phyloP scores from a whole-genome alignment of 2,329 filamentous ascomycete genomes.

The Dactylella cylindrospora region DNA sequence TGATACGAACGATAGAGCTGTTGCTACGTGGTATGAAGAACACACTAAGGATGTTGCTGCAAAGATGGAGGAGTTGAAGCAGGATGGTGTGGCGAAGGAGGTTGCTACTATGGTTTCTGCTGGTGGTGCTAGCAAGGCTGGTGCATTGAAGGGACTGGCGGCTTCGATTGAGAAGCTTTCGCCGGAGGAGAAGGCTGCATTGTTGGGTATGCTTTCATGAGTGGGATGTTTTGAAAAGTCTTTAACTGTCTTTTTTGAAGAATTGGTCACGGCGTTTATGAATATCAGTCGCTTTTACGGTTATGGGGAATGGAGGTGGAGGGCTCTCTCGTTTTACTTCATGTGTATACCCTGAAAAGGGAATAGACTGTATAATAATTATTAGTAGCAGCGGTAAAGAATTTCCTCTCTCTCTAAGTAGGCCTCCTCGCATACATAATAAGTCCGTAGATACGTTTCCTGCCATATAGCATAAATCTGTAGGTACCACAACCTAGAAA shows the following conservation, averaged over 20 bases:
- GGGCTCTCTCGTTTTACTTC: background rate
- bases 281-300: no score
- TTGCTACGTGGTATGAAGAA: constrained; percentile 94
- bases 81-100: constrained; percentile 69
- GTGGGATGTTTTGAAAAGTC: no score
- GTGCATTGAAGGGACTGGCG: constrained; percentile 79
- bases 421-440: no score
- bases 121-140: constrained; percentile 60
- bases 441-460: no score
- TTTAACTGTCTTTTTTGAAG: no score
- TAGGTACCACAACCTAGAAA: no score
- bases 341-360: background rate
- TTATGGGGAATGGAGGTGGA: no score
- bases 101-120: constrained; percentile 68
- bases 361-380: background rate
- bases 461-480: no score
- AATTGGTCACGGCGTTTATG: no score
- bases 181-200: constrained; percentile 80
- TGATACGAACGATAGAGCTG: constrained; percentile 74
- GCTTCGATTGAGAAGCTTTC: constrained; percentile 84
- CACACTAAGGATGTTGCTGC: constrained; percentile 79
- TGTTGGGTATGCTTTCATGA: constrained; percentile 59
- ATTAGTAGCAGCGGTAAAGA: constrained; percentile 7
- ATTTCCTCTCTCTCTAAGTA: no score
- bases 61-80: constrained; percentile 82